Percentiles rank a stretch among this genome's conserved stretches.
phyloP scores from a whole-genome alignment of 805 yeast genomes.

The Wickerhamomyces kurtzmanii region DNA sequence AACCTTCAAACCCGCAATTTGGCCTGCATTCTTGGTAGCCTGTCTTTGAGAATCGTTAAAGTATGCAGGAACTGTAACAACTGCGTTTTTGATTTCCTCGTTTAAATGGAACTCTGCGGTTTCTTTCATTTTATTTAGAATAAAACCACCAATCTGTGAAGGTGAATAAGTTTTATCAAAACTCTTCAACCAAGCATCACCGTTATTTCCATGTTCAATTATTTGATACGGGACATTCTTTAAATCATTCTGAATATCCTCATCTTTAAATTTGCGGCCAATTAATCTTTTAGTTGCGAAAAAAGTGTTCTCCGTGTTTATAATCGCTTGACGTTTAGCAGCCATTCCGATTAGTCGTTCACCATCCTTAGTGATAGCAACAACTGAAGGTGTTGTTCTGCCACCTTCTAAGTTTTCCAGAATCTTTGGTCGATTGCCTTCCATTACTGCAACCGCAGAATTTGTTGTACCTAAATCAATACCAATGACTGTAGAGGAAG shows the following conservation, averaged over 20 bases:
- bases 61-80: constrained; percentile 79
- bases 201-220: constrained; percentile 41
- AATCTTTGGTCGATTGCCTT: constrained; percentile 45
- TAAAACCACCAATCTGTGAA: constrained; percentile 61
- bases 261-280: constrained; percentile 63
- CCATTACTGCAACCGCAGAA: constrained; percentile 66
- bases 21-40: constrained; percentile 76
- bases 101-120: constrained; percentile 53
- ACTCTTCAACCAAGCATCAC: constrained; percentile 59
- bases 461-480: constrained; percentile 84
- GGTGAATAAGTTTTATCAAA: constrained; percentile 46
- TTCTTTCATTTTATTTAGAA: constrained; percentile 54
- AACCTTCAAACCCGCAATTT: constrained; percentile 65
- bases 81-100: constrained; percentile 53
- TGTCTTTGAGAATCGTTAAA: constrained; percentile 77
- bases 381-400: constrained; percentile 48
- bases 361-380: constrained; percentile 50
- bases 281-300: constrained; percentile 78
- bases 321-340: constrained; percentile 72
- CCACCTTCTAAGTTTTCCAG: constrained; percentile 76
- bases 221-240: constrained; percentile 56
- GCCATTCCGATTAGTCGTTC: constrained; percentile 54
- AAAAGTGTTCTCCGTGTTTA: constrained; percentile 71
- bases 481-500: constrained; percentile 73
- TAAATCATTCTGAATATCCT: constrained; percentile 65